A percentile compares a stretch with the other conserved stretches of the same genome.
phyloP scores from a whole-genome alignment of 1,284 basidiomycete genomes.

The Sphaerobolus stellatus region DNA sequence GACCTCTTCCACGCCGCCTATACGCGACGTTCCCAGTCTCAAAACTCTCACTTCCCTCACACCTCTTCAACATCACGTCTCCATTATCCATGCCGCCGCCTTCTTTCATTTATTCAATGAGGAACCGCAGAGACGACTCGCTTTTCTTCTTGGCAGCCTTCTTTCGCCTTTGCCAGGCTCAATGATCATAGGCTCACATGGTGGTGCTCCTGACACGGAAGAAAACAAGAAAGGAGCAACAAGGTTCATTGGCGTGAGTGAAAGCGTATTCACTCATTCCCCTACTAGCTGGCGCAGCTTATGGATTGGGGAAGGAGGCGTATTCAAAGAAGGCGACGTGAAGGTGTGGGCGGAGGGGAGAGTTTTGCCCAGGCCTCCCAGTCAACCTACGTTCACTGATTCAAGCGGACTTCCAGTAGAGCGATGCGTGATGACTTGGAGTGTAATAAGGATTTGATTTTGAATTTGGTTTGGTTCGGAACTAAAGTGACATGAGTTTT shows the following conservation, averaged over 20 bases:
- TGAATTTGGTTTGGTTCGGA: too few relatives aligned
- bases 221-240: not conserved
- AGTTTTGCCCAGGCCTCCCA: not conserved
- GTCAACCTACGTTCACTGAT: too few relatives aligned
- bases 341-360: not conserved
- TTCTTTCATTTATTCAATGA: constrained; percentile 42
- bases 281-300: constrained; percentile 9
- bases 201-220: constrained; percentile 19
- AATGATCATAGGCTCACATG: constrained; percentile 32
- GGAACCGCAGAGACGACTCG: constrained; percentile 31
- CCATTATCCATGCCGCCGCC: constrained; percentile 31
- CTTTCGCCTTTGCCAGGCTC: constrained; percentile 32
- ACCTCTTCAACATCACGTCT: constrained; percentile 31
- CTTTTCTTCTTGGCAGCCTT: constrained; percentile 30
- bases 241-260: not conserved
- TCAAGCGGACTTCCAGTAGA: too few relatives aligned
- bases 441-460: not conserved
- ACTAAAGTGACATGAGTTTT: too few relatives aligned
- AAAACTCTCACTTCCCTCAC: constrained; percentile 31
- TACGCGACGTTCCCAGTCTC: constrained; percentile 29
- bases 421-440: not conserved
- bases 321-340: constrained; percentile 6
- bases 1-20: constrained; percentile 17
- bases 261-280: not conserved
- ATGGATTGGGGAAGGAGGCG: constrained; percentile 6